A percentile compares a stretch with the other conserved stretches of the same genome.
These are phyloP conservation scores for Eragrostis tef DNA, from an alignment of 202 grass and related monocot species.

Conservation along the genomic window DNA sequence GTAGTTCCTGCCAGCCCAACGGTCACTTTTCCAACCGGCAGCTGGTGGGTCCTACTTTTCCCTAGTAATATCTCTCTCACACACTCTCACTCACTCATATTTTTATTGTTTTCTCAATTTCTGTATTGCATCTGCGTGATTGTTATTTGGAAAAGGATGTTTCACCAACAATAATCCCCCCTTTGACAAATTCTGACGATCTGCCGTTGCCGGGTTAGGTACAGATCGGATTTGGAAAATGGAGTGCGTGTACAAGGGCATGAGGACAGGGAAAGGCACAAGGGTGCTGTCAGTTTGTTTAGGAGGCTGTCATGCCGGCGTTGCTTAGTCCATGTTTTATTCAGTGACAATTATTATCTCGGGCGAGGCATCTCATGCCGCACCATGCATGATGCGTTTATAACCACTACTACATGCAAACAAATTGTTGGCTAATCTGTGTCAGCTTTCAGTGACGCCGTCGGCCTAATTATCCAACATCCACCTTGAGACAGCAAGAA, in stretches of 20 bases:
- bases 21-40: conserved; percentile 46
- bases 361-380: conserved; percentile 11
- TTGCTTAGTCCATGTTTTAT: not conserved
- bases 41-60: conserved; percentile 8
- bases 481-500: not conserved
- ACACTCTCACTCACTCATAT: not conserved
- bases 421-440: not conserved
- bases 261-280: conserved; percentile 1
- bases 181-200: conserved; percentile 20
- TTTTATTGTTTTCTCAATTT: not conserved
- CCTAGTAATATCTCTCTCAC: not conserved
- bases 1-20: conserved; percentile 46
- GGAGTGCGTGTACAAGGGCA: conserved; percentile 30
- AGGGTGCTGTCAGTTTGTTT: conserved; percentile 23
- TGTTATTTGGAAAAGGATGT: conserved; percentile 46
- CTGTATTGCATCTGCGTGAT: conserved; percentile 26
- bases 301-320: not conserved
- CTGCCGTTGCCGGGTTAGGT: not conserved
- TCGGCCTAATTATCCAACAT: not conserved
- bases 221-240: conserved; percentile 26
- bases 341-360: not conserved
- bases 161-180: conserved; percentile 36
- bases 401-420: not conserved
- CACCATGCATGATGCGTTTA: not conserved
- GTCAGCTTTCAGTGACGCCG: not conserved